Evolutionary conservation across 768 basidiomycete genomes (phyloP), one percentile per base, ranked within the genome.

Genomic region (Trametes coccinea): DNA sequence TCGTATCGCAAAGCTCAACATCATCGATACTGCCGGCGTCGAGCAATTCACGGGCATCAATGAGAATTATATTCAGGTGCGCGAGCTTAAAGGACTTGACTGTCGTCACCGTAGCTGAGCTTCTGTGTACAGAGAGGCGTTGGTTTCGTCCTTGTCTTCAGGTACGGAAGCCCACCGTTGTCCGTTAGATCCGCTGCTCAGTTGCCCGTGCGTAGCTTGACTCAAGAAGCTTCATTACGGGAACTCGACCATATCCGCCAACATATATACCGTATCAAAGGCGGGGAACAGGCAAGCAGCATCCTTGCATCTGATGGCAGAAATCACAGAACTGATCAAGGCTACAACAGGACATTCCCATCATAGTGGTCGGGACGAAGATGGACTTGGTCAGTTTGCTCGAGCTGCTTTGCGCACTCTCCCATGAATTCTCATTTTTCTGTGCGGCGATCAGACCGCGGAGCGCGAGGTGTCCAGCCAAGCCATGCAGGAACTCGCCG

Each of bases 331-430:
- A 41, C 47, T 43, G 37, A 41, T 27, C 31, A 37, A 37, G 22
- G 22, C 22, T 43, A 27, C 41, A 64, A 10, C 56, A 89, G 85
- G 76, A 75, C 33, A 76, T 92, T 17, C 93, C 93, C 8, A 90
- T 95, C 64, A 89, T 93, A 10, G 82, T 94, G 14, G 93, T 93
- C 8, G 93, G 92, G 45, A 93, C 92, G 33, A 93, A 93, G 72
- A 78, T 89, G 44, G 93, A 95, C 71, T 82, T 95, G 41, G 82
- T 70, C n/a, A 34, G 69, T 59, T 14, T 5, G n/a, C 9, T 27
- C 41, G n/a, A 10, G 8, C 16, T 11, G 29, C n/a, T n/a, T 33
- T 44, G 22, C 59, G 29, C 37, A 16, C 22, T 22, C 57, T 22
- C 22, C 44, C 55, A 16, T 37, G 34, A 1, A 1, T 22, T 22